A percentile compares a stretch with the other conserved stretches of the same genome.
These are phyloP conservation scores for Pythium insidiosum DNA, from an alignment of 352 stramenopile genomes.

Conservation along the genomic window DNA sequence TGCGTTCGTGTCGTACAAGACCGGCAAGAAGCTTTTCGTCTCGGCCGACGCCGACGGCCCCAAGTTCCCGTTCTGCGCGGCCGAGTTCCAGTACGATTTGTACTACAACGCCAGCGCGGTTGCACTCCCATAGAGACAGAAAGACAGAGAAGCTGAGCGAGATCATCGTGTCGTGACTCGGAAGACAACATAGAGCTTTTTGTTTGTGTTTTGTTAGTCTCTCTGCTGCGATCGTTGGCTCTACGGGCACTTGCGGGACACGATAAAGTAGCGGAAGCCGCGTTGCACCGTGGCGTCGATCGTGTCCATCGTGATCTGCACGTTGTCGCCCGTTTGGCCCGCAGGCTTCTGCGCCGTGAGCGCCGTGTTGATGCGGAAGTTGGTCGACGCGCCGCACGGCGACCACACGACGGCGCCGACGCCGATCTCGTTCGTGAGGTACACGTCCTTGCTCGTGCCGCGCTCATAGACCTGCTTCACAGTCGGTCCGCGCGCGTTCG, in stretches of 20 bases:
- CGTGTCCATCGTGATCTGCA: slow-evolving; percentile 13
- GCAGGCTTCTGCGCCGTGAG: slow-evolving; percentile 11
- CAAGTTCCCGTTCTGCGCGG: too few relatives aligned
- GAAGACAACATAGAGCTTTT: too few relatives aligned
- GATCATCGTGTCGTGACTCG: too few relatives aligned
- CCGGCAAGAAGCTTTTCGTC: slow-evolving; percentile 43
- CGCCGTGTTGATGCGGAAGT: slow-evolving; percentile 20
- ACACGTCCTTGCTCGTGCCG: slow-evolving; percentile 6
- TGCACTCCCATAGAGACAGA: too few relatives aligned
- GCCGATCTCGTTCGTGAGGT: slow-evolving; percentile 8
- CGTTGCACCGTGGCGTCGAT: too few relatives aligned
- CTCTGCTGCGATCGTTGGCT: too few relatives aligned
- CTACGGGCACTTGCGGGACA: too few relatives aligned
- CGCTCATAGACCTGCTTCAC: slow-evolving; percentile 10
- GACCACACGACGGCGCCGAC: slow-evolving; percentile 19
- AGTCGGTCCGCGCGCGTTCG: slow-evolving; percentile 4
- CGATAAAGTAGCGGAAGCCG: too few relatives aligned
- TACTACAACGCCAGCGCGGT: slow-evolving; percentile 48
- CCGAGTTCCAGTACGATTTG: slow-evolving; percentile 27
- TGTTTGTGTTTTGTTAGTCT: too few relatives aligned
- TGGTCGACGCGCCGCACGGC: slow-evolving; percentile 9
- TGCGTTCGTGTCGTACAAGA: slow-evolving; percentile 39
- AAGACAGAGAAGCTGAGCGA: too few relatives aligned
- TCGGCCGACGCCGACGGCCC: not conserved
- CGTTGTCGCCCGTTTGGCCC: not conserved